These are phyloP conservation scores for Lepidopterella palustris DNA, from an alignment of 495 filamentous ascomycete genomes.

Conservation along the genomic window DNA sequence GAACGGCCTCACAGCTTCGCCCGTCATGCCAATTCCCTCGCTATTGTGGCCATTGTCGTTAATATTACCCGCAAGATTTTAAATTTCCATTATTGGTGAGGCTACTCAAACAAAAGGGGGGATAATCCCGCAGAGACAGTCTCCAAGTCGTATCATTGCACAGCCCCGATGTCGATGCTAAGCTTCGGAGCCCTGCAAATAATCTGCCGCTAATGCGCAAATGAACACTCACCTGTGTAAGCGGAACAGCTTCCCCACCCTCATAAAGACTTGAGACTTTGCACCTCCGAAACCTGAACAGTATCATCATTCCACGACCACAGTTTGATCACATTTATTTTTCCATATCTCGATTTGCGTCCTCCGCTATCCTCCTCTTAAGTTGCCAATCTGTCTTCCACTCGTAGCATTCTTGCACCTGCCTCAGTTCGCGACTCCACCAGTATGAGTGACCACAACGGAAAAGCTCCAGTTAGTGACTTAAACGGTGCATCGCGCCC, in stretches of 20 bases:
- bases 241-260: neutral
- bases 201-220: neutral
- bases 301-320: neutral
- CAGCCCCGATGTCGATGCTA: neutral
- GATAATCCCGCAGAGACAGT: neutral
- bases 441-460: constrained; percentile 15
- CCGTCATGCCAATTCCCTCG: neutral
- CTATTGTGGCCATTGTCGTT: neutral
- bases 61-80: neutral
- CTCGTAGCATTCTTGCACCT: neutral
- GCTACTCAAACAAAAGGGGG: neutral
- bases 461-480: constrained; percentile 17
- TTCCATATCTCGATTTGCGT: neutral
- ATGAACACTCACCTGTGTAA: neutral
- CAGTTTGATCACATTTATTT: neutral
- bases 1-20: neutral
- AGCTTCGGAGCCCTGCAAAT: neutral
- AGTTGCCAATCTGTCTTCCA: neutral
- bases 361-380: neutral
- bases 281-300: neutral
- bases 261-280: neutral
- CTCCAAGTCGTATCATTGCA: neutral
- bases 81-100: neutral
- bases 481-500: constrained; percentile 10
- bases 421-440: neutral